Evolutionary conservation across 2,329 filamentous ascomycete species (phyloP).

Genomic region (Aspergillaceae sp.): DNA sequence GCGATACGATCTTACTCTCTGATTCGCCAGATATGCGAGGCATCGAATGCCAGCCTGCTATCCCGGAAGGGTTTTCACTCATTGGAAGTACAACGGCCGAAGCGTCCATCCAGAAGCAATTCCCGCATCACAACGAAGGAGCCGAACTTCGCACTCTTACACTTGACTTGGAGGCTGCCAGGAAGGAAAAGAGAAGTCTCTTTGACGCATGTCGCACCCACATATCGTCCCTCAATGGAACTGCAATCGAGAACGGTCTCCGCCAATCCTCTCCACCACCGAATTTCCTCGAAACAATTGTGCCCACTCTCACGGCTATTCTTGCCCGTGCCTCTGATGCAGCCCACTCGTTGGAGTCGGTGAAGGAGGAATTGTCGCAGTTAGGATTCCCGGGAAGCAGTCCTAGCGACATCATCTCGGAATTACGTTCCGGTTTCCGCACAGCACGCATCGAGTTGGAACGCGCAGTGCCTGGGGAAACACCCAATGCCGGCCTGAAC

Average conservation of each 20-base stretch:
- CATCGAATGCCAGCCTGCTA: slow-evolving; percentile 3
- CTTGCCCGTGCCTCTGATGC: slow-evolving; percentile 32
- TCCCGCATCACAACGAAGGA: slow-evolving; percentile 8
- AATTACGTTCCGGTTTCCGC: slow-evolving; percentile 34
- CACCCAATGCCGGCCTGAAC: slow-evolving; percentile 25
- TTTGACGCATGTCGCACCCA: slow-evolving; percentile 32
- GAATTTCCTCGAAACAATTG: slow-evolving; percentile 30
- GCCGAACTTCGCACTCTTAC: slow-evolving; percentile 23
- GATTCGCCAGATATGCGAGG: slow-evolving; percentile 23
- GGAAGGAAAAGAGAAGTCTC: slow-evolving; percentile 31
- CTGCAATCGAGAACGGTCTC: slow-evolving; percentile 11
- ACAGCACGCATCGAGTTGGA: slow-evolving; percentile 38
- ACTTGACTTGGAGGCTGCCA: slow-evolving; percentile 31
- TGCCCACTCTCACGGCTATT: slow-evolving; percentile 27
- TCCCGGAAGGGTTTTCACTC: slow-evolving; percentile 13
- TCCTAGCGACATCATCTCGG: slow-evolving; percentile 24
- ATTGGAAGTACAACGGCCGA: slow-evolving; percentile 8
- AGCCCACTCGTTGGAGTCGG: slow-evolving; percentile 25
- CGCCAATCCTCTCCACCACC: slow-evolving; percentile 28
- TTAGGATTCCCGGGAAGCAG: slow-evolving; percentile 32
- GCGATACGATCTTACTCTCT: slow-evolving; percentile 21
- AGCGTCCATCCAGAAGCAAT: slow-evolving; percentile 12
- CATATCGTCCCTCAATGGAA: slow-evolving; percentile 16
- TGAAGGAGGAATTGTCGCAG: slow-evolving; percentile 27
- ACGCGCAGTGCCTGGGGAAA: slow-evolving; percentile 37